Evolutionary conservation across 2,329 filamentous ascomycete genomes (phyloP).

Genomic region (Fusarium redolens): DNA sequence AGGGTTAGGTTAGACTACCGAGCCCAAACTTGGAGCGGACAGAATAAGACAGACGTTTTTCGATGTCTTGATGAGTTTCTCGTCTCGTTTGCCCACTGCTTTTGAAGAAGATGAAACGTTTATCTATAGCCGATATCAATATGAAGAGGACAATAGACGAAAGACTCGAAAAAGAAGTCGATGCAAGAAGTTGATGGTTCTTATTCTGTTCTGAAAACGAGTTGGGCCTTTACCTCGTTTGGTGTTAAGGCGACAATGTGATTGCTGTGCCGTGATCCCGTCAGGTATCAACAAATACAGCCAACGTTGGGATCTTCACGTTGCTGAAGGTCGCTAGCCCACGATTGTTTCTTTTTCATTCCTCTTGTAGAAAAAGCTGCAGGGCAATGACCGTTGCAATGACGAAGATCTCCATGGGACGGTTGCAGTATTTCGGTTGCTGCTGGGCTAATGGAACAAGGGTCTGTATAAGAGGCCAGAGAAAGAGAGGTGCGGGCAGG

Average conservation of each 20-base stretch:
- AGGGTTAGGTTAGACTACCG: background rate
- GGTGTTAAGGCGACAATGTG: slow-evolving; percentile 4
- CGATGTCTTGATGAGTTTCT: slow-evolving; percentile 15
- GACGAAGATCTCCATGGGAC: slow-evolving; percentile 22
- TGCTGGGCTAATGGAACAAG: slow-evolving; percentile 10
- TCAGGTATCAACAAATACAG: slow-evolving; percentile 18
- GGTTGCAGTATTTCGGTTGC: slow-evolving; percentile 21
- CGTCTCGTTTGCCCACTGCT: slow-evolving; percentile 10
- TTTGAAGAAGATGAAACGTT: background rate
- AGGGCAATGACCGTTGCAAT: slow-evolving; percentile 15
- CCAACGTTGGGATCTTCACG: background rate
- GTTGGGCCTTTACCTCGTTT: slow-evolving; percentile 15
- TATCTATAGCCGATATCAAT: background rate
- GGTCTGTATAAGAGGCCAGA: slow-evolving; percentile 3
- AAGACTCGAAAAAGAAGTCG: background rate
- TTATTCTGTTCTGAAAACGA: background rate
- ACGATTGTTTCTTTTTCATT: background rate
- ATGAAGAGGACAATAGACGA: background rate
- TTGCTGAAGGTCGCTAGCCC: background rate
- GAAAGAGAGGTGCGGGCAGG: background rate
- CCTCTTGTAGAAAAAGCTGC: background rate
- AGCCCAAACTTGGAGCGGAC: slow-evolving; percentile 12
- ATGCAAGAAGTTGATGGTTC: slow-evolving; percentile 2
- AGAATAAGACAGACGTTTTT: slow-evolving; percentile 4
- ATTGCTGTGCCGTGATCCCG: slow-evolving; percentile 23